Percentiles rank a stretch among this genome's conserved stretches.
phyloP scores from a whole-genome alignment of 345 rosid species.

The Murraya paniculata region DNA sequence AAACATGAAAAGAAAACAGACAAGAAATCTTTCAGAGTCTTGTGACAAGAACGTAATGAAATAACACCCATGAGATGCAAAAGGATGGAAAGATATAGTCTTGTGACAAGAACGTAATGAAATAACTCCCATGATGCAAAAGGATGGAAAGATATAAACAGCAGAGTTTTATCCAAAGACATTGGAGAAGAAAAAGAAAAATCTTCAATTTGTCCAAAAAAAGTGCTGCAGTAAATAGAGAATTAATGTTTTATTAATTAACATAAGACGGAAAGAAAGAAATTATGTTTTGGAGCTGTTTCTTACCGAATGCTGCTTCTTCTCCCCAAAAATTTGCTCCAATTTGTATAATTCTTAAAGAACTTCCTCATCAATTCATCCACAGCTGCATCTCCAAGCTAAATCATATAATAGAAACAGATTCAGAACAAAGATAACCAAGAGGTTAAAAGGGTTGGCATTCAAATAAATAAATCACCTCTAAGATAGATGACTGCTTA shows the following conservation, averaged over 20 bases:
- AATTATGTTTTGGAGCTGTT: neutral
- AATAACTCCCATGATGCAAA: neutral
- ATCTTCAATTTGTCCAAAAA: neutral
- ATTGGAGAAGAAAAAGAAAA: neutral
- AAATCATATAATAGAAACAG: conserved; percentile 23
- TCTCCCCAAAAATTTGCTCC: conserved; percentile 88
- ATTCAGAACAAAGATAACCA: conserved; percentile 15
- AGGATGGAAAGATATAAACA: neutral
- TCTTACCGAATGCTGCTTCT: conserved; percentile 71
- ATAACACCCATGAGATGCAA: neutral
- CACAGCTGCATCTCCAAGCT: conserved; percentile 71
- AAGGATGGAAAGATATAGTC: neutral
- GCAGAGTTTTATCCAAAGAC: neutral
- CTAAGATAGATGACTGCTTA: conserved; percentile 44
- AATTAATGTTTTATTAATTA: neutral
- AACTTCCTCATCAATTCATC: conserved; percentile 83
- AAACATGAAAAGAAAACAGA: neutral
- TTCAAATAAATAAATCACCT: conserved; percentile 43
- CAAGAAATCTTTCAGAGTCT: conserved; percentile 1
- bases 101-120: neutral
- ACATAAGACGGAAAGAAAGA: neutral
- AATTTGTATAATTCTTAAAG: conserved; percentile 81
- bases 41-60: neutral
- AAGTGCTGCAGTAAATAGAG: neutral
- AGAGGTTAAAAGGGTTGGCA: conserved; percentile 5